These are phyloP conservation scores for Penicillium olsonii DNA, from an alignment of 2,329 filamentous ascomycete genomes.

Conservation along the genomic window DNA sequence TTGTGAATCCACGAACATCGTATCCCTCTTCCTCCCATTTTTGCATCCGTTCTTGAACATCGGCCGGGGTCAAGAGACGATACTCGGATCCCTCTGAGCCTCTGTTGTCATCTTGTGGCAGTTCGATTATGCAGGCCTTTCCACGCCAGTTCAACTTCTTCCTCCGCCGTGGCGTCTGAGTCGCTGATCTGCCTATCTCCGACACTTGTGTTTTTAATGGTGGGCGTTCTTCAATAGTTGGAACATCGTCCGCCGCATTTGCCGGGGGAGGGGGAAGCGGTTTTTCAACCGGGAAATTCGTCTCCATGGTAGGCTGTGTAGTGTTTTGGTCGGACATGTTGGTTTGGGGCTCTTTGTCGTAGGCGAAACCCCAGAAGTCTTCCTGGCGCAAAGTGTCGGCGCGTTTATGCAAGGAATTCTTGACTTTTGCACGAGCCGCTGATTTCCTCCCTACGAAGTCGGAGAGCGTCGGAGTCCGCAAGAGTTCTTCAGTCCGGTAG, in stretches of 20 bases:
- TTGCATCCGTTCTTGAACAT: constrained; percentile 42
- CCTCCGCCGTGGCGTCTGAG: constrained; percentile 48
- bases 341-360: constrained; percentile 41
- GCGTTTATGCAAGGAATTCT: constrained; percentile 39
- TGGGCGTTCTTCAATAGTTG: constrained; percentile 7
- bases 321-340: constrained; percentile 37
- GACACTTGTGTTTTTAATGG: constrained; percentile 15
- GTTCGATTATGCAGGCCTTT: constrained; percentile 70
- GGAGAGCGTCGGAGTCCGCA: constrained; percentile 43
- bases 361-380: constrained; percentile 48
- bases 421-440: constrained; percentile 29
- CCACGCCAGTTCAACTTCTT: constrained; percentile 76
- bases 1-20: constrained; percentile 43
- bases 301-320: constrained; percentile 23
- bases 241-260: constrained; percentile 10
- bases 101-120: constrained; percentile 68
- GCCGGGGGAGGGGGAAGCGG: constrained; percentile 41
- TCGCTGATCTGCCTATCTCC: constrained; percentile 21
- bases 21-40: constrained; percentile 48
- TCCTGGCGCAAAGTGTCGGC: constrained; percentile 46
- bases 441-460: constrained; percentile 36
- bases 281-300: constrained; percentile 38
- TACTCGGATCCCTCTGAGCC: constrained; percentile 50
- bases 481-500: constrained; percentile 37
- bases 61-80: constrained; percentile 40